Conservation (phyloP, 495 filamentous ascomycete genomes). For the Monascus purpureus region DNA sequence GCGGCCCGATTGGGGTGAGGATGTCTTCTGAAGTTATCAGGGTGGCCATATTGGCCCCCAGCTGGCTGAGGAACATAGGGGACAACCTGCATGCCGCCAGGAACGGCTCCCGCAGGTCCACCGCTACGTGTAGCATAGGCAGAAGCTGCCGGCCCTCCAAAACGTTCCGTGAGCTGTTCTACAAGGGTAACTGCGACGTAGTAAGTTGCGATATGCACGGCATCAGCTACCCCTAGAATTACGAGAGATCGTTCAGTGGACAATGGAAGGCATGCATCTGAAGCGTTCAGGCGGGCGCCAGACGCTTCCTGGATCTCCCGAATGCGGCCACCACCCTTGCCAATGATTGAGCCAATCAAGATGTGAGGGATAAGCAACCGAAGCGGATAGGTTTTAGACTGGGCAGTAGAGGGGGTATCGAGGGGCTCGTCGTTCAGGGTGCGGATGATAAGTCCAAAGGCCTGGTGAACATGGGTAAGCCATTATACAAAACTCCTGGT, state of each 20-base stretch:
- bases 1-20: constrained; percentile 50
- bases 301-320: constrained; percentile 98
- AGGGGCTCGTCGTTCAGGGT: constrained; percentile 94
- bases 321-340: constrained; percentile 86
- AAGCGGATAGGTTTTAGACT: constrained; percentile 94
- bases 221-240: constrained; percentile 78
- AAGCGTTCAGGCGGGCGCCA: constrained; percentile 90
- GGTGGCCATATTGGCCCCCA: constrained; percentile 80
- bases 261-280: constrained; percentile 80
- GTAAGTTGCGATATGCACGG: constrained; percentile 96
- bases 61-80: constrained; percentile 89
- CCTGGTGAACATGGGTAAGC: constrained; percentile 36
- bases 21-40: constrained; percentile 70
- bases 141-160: constrained; percentile 88
- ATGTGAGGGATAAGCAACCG: constrained; percentile 93
- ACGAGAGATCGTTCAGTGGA: constrained; percentile 96
- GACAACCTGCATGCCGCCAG: constrained; percentile 94
- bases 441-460: constrained; percentile 94
- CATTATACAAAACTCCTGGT: neutral
- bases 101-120: constrained; percentile 79
- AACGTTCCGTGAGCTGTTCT: constrained; percentile 91
- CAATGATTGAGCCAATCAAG: constrained; percentile 96
- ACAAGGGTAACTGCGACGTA: constrained; percentile 93
- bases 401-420: constrained; percentile 67
- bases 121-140: constrained; percentile 94